Base-by-base conservation (phyloP, 495 filamentous ascomycete species). In the Penicilliopsis zonata region DNA sequence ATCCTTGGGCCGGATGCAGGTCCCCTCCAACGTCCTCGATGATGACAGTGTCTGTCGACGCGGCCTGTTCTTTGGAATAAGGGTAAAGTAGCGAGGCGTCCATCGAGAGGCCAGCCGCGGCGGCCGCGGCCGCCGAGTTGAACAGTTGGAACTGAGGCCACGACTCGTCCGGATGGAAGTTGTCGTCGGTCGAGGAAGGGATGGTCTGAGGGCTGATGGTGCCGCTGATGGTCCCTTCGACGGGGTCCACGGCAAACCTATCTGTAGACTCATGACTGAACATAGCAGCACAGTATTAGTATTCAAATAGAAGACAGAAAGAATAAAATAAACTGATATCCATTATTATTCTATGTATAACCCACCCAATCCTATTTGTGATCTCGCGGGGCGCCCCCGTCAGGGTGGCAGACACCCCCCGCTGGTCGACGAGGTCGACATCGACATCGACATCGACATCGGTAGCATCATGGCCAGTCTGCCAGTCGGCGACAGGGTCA, bases 141-240 rank as follows among this genome's bases (percentile, higher is more conserved):
- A 57, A 55, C 19, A 65, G 36, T 17, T 59, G 59, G 26, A 59
- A 61, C 2, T 55, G 57, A 17, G 55, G 51, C 59, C 59, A 65
- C 26, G 52, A 44, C 34, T 63, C 58, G 30, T 65, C 57, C 27
- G 53, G 28, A 21, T 57, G 59, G 27, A 57, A 60, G 37, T 61
- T 60, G 36, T 65, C 61, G 33, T 65, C 61, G 31, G 55, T 40
- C 18, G 59, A 57, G n/a, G 55, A 59, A 15, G 56, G 59, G n/a
- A 61, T 35, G 2, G 59, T 62, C 32, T 50, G 43, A 16, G 61
- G 59, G 34, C 59, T 63, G 30, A 65, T 50, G 9, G 59, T 61
- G 25, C 55, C 52, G 24, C 59, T 61, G 19, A 53, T 48, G n/a
- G 51, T 54, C 13, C 54, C 54, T 23, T 61, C 54, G 32, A 49